Evolutionary conservation across 192 early-diverging fungal genomes (phyloP).

Genomic region (Backusella tuberculispora): DNA sequence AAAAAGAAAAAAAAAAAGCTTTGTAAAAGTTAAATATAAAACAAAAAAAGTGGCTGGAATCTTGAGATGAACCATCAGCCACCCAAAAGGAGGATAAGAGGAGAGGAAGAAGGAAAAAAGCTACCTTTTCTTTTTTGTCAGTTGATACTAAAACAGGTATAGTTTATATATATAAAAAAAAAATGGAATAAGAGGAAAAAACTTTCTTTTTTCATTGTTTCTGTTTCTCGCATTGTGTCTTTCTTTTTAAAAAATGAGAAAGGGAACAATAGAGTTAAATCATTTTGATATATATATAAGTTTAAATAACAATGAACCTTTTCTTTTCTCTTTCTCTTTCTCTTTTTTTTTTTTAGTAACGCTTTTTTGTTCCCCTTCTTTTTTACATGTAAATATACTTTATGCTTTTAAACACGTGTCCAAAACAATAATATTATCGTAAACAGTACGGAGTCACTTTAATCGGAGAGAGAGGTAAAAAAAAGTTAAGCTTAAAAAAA

Average conservation of each 20-base stretch:
- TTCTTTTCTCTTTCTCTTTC: neutral
- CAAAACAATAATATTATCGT: neutral
- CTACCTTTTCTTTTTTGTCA: neutral
- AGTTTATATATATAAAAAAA: neutral
- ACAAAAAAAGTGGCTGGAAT: neutral
- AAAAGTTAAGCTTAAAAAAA: neutral
- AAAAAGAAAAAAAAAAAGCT: too few species aligned
- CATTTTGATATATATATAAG: neutral
- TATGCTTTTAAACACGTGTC: neutral
- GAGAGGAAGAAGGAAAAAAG: neutral
- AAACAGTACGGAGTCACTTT: slow-evolving; percentile 13
- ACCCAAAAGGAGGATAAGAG: neutral
- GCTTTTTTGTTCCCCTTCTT: too few species aligned
- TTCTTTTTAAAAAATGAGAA: too few species aligned
- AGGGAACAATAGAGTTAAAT: too few species aligned
- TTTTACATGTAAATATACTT: neutral
- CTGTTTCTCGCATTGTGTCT: too few species aligned
- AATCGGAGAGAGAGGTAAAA: neutral
- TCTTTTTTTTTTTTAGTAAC: neutral
- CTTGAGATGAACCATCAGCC: slow-evolving; percentile 10
- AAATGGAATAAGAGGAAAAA: neutral
- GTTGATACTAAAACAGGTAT: neutral
- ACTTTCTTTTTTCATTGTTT: neutral
- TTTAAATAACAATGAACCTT: neutral
- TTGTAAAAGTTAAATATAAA: neutral